These are phyloP conservation scores for Dichomitus squalens DNA, from an alignment of 1,284 basidiomycete genomes.

Conservation along the genomic window DNA sequence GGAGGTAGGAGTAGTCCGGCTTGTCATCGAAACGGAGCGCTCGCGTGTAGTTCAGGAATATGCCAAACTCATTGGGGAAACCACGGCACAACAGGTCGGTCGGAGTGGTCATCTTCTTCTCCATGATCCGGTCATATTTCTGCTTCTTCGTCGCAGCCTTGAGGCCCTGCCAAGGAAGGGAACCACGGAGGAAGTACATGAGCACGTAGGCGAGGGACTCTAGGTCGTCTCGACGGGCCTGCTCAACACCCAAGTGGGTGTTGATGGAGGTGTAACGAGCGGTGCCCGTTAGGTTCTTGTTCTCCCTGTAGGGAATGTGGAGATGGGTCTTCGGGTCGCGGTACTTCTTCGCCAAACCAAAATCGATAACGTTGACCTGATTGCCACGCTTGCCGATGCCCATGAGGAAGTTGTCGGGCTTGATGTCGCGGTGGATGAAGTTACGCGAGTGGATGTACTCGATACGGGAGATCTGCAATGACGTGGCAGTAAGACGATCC, in stretches of 20 bases:
- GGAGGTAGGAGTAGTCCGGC: conserved; percentile 96
- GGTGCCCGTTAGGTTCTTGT: conserved; percentile 99
- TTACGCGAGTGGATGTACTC: conserved; percentile 99
- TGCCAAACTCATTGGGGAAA: conserved; percentile 97
- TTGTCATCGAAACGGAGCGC: conserved; percentile 98
- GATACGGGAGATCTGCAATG: conserved; percentile 89
- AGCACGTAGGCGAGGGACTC: conserved; percentile 96
- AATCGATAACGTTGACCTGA: conserved; percentile 99
- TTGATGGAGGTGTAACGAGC: conserved; percentile 99
- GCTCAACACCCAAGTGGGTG: conserved; percentile 97
- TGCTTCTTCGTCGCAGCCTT: conserved; percentile 99
- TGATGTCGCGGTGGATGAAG: conserved; percentile 99
- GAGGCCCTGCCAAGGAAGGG: conserved; percentile 96
- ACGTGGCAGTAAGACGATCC: conserved; percentile 13
- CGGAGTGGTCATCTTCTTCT: conserved; percentile 99
- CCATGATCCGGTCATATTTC: conserved; percentile 99
- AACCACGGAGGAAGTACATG: conserved; percentile 98
- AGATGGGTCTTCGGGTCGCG: conserved; percentile 99
- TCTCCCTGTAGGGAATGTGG: conserved; percentile 99
- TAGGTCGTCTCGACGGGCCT: conserved; percentile 94
- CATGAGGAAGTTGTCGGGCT: conserved; percentile 99
- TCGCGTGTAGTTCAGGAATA: conserved; percentile 97
- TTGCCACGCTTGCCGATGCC: conserved; percentile 99
- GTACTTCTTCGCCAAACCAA: conserved; percentile 99
- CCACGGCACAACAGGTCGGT: conserved; percentile 95